phyloP scores from a whole-genome alignment of 148 eudicot species.

The Arbutus unedo region DNA sequence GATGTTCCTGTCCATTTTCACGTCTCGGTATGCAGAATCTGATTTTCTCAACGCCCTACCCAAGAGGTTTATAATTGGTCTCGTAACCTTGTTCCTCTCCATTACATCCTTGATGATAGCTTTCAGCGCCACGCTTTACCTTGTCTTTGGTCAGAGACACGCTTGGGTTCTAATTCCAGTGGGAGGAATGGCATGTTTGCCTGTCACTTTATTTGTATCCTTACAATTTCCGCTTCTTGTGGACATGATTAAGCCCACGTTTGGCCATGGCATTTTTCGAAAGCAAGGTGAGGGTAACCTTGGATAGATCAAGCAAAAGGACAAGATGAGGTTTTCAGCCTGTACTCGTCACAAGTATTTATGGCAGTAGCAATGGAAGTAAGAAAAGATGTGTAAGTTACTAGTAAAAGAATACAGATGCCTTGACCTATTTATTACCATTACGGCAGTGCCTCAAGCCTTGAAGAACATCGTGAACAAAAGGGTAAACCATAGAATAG shows the following conservation, averaged over 20 bases:
- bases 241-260: constrained; percentile 19
- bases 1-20: constrained; percentile 26
- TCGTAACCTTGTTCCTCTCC: constrained; percentile 17
- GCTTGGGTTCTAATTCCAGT: constrained; percentile 19
- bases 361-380: too few species aligned
- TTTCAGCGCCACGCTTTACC: constrained; percentile 20
- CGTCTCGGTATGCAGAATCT: constrained; percentile 24
- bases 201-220: constrained; percentile 16
- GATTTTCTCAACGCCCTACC: constrained; percentile 27
- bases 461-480: too few species aligned
- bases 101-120: constrained; percentile 22
- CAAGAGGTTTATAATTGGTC: constrained; percentile 21
- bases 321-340: not conserved
- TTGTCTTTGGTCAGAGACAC: constrained; percentile 12
- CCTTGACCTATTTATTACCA: too few species aligned
- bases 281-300: constrained; percentile 10
- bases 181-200: constrained; percentile 20
- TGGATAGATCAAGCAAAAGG: not conserved
- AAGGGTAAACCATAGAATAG: too few species aligned
- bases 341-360: not conserved
- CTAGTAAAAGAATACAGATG: too few species aligned
- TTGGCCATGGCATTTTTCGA: constrained; percentile 17
- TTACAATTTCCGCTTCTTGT: constrained; percentile 27
- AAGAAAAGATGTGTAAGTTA: too few species aligned
- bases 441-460: too few species aligned